phyloP scores from a whole-genome alignment of 2,329 filamentous ascomycete genomes.

The Nemania diffusa region DNA sequence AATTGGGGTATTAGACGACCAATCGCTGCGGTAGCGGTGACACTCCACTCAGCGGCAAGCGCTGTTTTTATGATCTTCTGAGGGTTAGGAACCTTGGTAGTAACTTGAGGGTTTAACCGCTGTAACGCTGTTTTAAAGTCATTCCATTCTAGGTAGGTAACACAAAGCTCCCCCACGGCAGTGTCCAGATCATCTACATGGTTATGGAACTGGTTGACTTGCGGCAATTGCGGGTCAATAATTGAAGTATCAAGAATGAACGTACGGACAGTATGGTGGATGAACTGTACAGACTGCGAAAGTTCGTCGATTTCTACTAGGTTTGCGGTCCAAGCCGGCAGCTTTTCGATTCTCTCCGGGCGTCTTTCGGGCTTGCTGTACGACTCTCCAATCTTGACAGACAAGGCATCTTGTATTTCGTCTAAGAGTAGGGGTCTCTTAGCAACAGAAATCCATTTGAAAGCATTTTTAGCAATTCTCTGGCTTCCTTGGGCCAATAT shows the following conservation, averaged over 20 bases:
- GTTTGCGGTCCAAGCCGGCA: conserved; percentile 50
- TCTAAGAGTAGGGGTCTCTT: conserved; percentile 48
- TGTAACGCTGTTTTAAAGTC: conserved; percentile 51
- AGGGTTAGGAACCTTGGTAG: not conserved
- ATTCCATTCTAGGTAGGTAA: conserved; percentile 53
- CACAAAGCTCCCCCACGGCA: conserved; percentile 49
- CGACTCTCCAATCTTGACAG: conserved; percentile 46
- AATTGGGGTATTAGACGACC: not conserved
- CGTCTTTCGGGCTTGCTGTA: conserved; percentile 39
- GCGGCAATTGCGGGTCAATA: conserved; percentile 1
- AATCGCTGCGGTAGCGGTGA: not conserved
- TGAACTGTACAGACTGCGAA: conserved; percentile 48
- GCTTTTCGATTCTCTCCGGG: conserved; percentile 41
- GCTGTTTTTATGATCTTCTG: conserved; percentile 4
- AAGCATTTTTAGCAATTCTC: conserved; percentile 40
- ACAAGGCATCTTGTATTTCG: conserved; percentile 51
- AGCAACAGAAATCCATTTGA: conserved; percentile 48
- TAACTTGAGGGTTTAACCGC: not conserved
- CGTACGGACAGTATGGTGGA: conserved; percentile 49
- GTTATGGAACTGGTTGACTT: conserved; percentile 39
- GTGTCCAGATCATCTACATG: conserved; percentile 41
- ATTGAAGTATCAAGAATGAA: conserved; percentile 39
- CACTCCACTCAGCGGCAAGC: not conserved
- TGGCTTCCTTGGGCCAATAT: conserved; percentile 41
- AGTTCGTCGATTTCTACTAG: conserved; percentile 50